phyloP scores from a whole-genome alignment of 2,329 filamentous ascomycete species.

The Fusarium floridanum region DNA sequence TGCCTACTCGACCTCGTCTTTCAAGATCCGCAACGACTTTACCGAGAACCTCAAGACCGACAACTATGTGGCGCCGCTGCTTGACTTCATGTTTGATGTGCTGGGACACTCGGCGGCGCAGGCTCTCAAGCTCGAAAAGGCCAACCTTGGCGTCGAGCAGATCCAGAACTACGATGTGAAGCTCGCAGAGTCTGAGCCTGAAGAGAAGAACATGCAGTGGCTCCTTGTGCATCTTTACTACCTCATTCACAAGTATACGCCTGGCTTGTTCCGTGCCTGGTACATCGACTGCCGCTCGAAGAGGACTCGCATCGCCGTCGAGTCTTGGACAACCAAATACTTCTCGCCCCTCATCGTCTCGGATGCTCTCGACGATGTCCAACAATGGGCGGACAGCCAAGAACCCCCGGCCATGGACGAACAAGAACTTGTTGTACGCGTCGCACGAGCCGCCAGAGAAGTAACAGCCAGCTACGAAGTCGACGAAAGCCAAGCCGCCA shows the following conservation, averaged over 20 bases:
- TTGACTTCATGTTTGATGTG: slow-evolving; percentile 87
- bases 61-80: slow-evolving; percentile 74
- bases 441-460: slow-evolving; percentile 78
- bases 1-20: slow-evolving; percentile 81
- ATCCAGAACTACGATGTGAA: slow-evolving; percentile 68
- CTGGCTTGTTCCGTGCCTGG: slow-evolving; percentile 85
- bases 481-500: slow-evolving; percentile 86
- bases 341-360: slow-evolving; percentile 80
- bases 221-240: slow-evolving; percentile 90
- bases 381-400: slow-evolving; percentile 72
- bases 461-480: slow-evolving; percentile 87
- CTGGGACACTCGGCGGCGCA: slow-evolving; percentile 82
- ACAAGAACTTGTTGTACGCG: slow-evolving; percentile 74
- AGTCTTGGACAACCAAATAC: slow-evolving; percentile 86
- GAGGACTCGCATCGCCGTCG: slow-evolving; percentile 83
- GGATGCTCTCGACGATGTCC: slow-evolving; percentile 75
- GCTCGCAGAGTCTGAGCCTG: slow-evolving; percentile 67
- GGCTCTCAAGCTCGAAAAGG: slow-evolving; percentile 79
- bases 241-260: slow-evolving; percentile 80
- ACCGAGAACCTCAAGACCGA: slow-evolving; percentile 82
- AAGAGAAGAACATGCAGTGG: slow-evolving; percentile 83
- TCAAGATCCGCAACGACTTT: slow-evolving; percentile 87
- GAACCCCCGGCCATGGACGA: slow-evolving; percentile 64
- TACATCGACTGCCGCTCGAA: slow-evolving; percentile 84
- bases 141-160: slow-evolving; percentile 69